phyloP scores from a whole-genome alignment of 2,329 filamentous ascomycete species.

The Penicillium verrucosum region DNA sequence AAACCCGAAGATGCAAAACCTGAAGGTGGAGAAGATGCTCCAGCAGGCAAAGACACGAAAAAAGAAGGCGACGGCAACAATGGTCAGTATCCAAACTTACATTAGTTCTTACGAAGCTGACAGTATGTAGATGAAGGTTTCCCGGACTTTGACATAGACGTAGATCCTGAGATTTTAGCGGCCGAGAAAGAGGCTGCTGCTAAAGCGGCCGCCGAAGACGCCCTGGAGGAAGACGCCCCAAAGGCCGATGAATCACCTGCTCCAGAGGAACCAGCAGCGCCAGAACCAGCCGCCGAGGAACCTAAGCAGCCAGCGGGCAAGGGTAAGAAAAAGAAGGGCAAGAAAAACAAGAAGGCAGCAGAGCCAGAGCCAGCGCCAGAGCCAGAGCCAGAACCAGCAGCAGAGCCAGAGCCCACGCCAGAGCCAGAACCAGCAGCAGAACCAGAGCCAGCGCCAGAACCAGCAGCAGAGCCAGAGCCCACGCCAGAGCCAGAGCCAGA shows the following conservation, averaged over 20 bases:
- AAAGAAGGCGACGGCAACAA: slow-evolving; percentile 17
- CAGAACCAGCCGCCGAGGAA: slow-evolving; percentile 2
- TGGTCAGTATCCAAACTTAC: slow-evolving; percentile 18
- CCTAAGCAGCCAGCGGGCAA: not conserved
- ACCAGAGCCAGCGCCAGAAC: no score
- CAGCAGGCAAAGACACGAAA: not conserved
- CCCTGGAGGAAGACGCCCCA: slow-evolving; percentile 19
- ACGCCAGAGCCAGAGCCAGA: no score
- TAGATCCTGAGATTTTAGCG: slow-evolving; percentile 31
- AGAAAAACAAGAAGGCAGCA: slow-evolving; percentile 12
- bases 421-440: not conserved
- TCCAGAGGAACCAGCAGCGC: not conserved
- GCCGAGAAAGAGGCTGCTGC: slow-evolving; percentile 35
- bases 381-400: not conserved
- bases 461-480: no score
- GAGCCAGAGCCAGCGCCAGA: not conserved
- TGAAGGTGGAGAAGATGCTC: slow-evolving; percentile 8
- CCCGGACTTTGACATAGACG: slow-evolving; percentile 32
- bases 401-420: not conserved
- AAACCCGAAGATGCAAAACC: slow-evolving; percentile 3
- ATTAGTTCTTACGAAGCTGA: slow-evolving; percentile 1
- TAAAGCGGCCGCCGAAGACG: slow-evolving; percentile 32
- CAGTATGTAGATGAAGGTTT: slow-evolving; percentile 32
- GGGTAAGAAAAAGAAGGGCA: slow-evolving; percentile 17
- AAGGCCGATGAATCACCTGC: not conserved